Conservation (phyloP, 768 basidiomycete genomes). For the Collybia mongolica region DNA sequence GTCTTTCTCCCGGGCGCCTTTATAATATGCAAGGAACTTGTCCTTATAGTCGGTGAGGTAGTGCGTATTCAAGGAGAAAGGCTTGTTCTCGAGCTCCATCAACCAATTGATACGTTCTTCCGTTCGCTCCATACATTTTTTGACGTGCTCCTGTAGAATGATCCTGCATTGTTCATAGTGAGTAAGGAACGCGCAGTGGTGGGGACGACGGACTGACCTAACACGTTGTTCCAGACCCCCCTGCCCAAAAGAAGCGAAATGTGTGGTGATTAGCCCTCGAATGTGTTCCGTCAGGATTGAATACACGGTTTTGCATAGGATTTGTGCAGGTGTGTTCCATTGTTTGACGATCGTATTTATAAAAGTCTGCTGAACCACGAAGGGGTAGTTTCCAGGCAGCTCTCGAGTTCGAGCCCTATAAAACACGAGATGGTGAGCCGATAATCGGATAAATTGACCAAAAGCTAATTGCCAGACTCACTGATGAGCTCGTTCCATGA, state of each 20-base stretch:
- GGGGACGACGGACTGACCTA: conserved; percentile 18
- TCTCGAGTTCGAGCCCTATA: conserved; percentile 68
- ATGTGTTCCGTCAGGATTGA: conserved; percentile 36
- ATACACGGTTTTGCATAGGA: conserved; percentile 42
- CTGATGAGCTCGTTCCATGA: conserved; percentile 45
- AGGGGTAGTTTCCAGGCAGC: conserved; percentile 66
- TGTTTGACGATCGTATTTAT: conserved; percentile 41
- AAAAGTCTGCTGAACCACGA: conserved; percentile 51
- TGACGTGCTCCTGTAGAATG: conserved; percentile 50
- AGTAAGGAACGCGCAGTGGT: background rate
- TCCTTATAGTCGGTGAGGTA: conserved; percentile 42
- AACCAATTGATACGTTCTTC: conserved; percentile 45
- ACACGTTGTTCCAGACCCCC: conserved; percentile 53
- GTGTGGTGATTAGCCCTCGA: conserved; percentile 37
- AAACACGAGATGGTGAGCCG: background rate
- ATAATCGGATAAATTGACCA: background rate
- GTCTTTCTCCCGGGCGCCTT: conserved; percentile 33
- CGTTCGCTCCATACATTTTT: conserved; percentile 37
- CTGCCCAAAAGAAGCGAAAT: conserved; percentile 54
- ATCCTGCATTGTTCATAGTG: conserved; percentile 28
- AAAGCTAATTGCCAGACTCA: conserved; percentile 24
- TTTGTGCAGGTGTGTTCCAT: conserved; percentile 50
- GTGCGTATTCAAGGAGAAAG: conserved; percentile 48
- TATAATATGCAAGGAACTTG: conserved; percentile 53
- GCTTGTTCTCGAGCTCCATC: conserved; percentile 39